A percentile compares a stretch with the other conserved stretches of the same genome.
These are phyloP conservation scores for Trichoderma harzianum DNA, from an alignment of 2,329 filamentous ascomycete genomes.

Conservation along the genomic window DNA sequence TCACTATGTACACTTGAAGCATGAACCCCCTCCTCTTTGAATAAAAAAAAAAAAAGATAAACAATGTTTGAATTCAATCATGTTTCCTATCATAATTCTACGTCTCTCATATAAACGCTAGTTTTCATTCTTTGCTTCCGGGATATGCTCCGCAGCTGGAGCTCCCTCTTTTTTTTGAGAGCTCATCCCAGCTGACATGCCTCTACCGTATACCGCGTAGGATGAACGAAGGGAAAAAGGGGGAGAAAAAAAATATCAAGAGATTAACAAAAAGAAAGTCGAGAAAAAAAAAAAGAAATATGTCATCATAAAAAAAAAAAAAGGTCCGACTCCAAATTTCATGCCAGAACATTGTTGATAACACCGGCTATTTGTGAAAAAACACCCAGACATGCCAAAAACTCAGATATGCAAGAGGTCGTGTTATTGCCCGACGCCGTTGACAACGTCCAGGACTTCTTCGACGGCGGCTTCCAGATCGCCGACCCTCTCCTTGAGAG, in stretches of 20 bases:
- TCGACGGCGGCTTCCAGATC: conserved; percentile 60
- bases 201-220: conserved; percentile 5
- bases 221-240: conserved; percentile 1
- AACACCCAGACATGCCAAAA: conserved; percentile 16
- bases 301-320: conserved; percentile 6
- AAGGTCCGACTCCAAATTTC: conserved; percentile 6
- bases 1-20: neutral
- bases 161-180: neutral
- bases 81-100: conserved; percentile 17
- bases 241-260: neutral
- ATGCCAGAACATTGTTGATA: conserved; percentile 8
- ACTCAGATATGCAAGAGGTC: conserved; percentile 2
- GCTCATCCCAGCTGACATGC: conserved; percentile 11
- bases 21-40: neutral
- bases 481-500: conserved; percentile 56
- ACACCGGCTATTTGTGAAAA: conserved; percentile 14
- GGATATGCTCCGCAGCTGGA: conserved; percentile 8
- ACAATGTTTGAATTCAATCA: neutral
- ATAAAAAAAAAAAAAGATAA: neutral
- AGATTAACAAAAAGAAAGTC: neutral
- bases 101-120: conserved; percentile 17
- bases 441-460: conserved; percentile 57
- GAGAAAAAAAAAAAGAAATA: neutral
- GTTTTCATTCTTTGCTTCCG: conserved; percentile 15
- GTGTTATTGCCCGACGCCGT: conserved; percentile 47